Conservation (phyloP, 2,329 filamentous ascomycete species). For the Talaromyces sp. region DNA sequence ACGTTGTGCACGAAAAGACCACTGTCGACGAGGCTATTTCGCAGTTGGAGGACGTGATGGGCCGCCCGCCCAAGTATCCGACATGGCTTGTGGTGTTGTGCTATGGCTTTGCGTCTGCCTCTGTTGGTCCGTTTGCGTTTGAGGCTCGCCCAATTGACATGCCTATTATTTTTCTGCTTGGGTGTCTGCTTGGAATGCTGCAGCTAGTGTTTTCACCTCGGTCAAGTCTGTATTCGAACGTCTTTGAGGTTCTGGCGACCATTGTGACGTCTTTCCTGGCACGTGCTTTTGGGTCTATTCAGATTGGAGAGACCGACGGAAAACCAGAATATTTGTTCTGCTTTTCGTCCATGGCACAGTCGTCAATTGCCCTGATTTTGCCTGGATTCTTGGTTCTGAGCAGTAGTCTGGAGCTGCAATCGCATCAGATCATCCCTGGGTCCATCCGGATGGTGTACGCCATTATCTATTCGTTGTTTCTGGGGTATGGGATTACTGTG, state of each 20-base stretch:
- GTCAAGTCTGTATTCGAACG: constrained; percentile 62
- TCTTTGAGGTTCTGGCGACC: constrained; percentile 60
- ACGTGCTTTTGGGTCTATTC: constrained; percentile 63
- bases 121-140: constrained; percentile 76
- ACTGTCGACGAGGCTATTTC: constrained; percentile 41
- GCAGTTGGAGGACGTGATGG: constrained; percentile 50
- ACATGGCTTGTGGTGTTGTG: constrained; percentile 54
- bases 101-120: constrained; percentile 70
- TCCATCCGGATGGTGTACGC: constrained; percentile 71
- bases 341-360: constrained; percentile 66
- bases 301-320: constrained; percentile 32
- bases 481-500: constrained; percentile 68
- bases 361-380: constrained; percentile 69
- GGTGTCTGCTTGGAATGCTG: constrained; percentile 66
- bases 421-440: constrained; percentile 62
- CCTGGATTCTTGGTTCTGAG: constrained; percentile 62
- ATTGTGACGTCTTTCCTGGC: constrained; percentile 64
- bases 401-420: constrained; percentile 62
- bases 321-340: constrained; percentile 51
- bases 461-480: constrained; percentile 66
- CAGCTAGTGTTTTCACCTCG: constrained; percentile 69
- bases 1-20: constrained; percentile 43
- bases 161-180: constrained; percentile 69
- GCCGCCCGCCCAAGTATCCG: constrained; percentile 51
- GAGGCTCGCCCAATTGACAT: constrained; percentile 70